phyloP scores from a whole-genome alignment of 23 red algal species.

The Porphyridium purpureum region DNA sequence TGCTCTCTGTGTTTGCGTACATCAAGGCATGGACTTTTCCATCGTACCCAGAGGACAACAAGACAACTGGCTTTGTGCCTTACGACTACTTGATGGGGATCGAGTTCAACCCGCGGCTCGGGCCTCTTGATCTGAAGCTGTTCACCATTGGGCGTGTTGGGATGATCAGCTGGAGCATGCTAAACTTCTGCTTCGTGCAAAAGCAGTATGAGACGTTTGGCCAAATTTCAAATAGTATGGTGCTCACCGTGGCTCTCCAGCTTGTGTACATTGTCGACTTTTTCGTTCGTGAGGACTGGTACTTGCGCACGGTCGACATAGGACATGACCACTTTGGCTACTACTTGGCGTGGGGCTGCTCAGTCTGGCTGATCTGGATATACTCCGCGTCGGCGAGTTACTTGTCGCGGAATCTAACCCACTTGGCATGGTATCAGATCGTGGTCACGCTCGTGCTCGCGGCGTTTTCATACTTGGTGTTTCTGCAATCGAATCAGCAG shows the following conservation, averaged over 20 bases:
- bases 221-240: constrained; percentile 41
- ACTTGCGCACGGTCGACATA: constrained; percentile 42
- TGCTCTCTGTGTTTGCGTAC: constrained; percentile 25
- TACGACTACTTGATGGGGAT: constrained; percentile 58
- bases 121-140: constrained; percentile 34
- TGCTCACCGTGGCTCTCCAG: constrained; percentile 34
- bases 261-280: constrained; percentile 70
- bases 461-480: constrained; percentile 8
- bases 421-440: no score
- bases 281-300: constrained; percentile 55
- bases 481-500: constrained; percentile 29
- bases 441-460: background rate
- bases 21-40: constrained; percentile 33
- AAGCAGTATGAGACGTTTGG: constrained; percentile 40
- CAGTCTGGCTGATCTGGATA: constrained; percentile 32
- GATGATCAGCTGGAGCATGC: constrained; percentile 58
- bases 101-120: constrained; percentile 49
- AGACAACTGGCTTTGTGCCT: constrained; percentile 16
- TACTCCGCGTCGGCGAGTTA: constrained; percentile 52
- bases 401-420: constrained; percentile 16
- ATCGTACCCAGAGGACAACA: constrained; percentile 31
- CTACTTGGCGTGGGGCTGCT: constrained; percentile 67
- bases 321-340: constrained; percentile 63
- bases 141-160: constrained; percentile 54
- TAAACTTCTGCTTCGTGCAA: constrained; percentile 17